Evolutionary conservation across 768 basidiomycete genomes (phyloP), one percentile per base, ranked within the genome.

Genomic region (Trametes maxima): DNA sequence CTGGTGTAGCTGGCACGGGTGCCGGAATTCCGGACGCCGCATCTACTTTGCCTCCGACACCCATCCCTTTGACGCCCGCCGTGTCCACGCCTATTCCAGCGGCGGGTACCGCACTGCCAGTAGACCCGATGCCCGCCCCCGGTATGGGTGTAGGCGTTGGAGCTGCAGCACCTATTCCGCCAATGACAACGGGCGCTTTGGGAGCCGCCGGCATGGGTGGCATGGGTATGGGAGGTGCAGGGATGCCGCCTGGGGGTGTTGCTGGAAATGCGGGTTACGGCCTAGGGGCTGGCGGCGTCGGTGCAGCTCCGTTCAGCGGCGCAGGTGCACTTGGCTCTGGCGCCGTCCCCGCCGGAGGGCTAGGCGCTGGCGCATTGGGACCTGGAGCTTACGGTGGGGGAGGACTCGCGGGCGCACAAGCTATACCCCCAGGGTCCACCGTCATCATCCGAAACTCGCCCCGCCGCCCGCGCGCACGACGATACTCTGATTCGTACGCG

Each of bases 381-480:
- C 3, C 43, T 8, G 43, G 43, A 44, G 7, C 45, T 4, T 46
- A 46, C 11, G 45, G 45, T 22, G 45, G 22, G 21, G 21, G 45
- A 4, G 45, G 45, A 2, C 13, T 22, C 19, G 39, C 44, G 57
- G 57, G 37, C 50, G 65, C 35, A 16, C 56, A 21, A 21, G 47
- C 8, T 13, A 48, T 48, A 12, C 60, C 64, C 13, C 60, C 63
- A 35, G 69, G 67, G 7, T 59, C 69, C 36, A 68, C 69, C 11
- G 63, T 70, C 59, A 64, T 70, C 59, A 52, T 66, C 57, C 35
- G 56, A 1, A 39, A 17, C 40, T 21, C 39, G 3, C 2, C n/a
- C 21, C 60, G 53, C 25, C 54, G 53, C 3, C 60, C 48, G 21
- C 60, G 49, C 35, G 47, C 47, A 1, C 57, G 57, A 16, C 48